These are phyloP conservation scores for Laburnicola sp. DNA, from an alignment of 2,329 filamentous ascomycete species.

Conservation along the genomic window DNA sequence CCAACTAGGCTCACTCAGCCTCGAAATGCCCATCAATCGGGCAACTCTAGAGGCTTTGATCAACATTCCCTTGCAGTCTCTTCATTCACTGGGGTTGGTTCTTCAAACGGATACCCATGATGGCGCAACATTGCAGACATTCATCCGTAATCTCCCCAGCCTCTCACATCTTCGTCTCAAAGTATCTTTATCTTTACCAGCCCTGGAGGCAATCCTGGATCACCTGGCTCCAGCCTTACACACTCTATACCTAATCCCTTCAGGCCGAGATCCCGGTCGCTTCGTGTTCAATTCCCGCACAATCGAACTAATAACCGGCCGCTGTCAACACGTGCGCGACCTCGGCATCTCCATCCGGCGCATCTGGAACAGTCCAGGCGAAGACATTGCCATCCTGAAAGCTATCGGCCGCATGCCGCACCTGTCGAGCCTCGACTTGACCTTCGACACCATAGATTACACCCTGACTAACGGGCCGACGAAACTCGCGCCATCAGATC, in stretches of 20 bases:
- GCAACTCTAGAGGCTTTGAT: slow-evolving; percentile 5
- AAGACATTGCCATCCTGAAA: slow-evolving; percentile 7
- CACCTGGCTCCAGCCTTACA: slow-evolving; percentile 4
- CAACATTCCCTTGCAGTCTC: slow-evolving; percentile 6
- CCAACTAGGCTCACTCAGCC: slow-evolving; percentile 4
- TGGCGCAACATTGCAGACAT: slow-evolving; percentile 1
- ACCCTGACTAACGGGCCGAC: slow-evolving; percentile 1
- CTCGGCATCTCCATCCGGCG: slow-evolving; percentile 3
- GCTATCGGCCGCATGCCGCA: slow-evolving; percentile 6
- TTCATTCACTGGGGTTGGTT: slow-evolving; percentile 3
- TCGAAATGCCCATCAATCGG: slow-evolving; percentile 2
- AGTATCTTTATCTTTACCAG: background rate
- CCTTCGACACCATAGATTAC: slow-evolving; percentile 3
- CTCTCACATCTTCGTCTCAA: slow-evolving; percentile 2
- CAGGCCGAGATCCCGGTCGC: background rate
- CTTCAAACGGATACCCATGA: background rate
- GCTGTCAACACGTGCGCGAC: background rate
- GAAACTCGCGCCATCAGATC: slow-evolving; percentile 3
- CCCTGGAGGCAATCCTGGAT: slow-evolving; percentile 6
- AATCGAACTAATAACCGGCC: background rate
- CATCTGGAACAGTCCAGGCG: slow-evolving; percentile 1
- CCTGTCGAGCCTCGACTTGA: slow-evolving; percentile 4
- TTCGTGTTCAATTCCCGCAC: background rate
- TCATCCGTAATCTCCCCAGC: background rate
- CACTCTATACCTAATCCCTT: slow-evolving; percentile 5